Evolutionary conservation across 2,329 filamentous ascomycete species (phyloP), one percentile per base, ranked within the genome.

Genomic region (Juglanconis sp.): DNA sequence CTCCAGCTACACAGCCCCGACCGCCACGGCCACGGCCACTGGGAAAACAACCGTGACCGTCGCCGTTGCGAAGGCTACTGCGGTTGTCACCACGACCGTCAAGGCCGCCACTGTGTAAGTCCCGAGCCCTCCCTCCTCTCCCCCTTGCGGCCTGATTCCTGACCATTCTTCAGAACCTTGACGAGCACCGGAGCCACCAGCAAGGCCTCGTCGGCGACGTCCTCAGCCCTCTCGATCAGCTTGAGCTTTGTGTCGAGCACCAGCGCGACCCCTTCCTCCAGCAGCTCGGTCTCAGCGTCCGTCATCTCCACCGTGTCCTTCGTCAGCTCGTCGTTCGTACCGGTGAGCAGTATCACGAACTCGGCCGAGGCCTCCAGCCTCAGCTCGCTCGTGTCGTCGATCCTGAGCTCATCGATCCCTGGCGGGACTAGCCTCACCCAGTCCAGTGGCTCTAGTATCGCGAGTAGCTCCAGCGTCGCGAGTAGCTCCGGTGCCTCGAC

Each of bases 251-350:
- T 57, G 15, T 42, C 47, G 4, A 52, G 35, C 47, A 56, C 32
- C 1, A 55, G 46, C 1, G 5, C 34, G 4, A 5, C 47, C 5
- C 17, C 17, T 3, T 47, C 56, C 10, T 6, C 54, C 38, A 48
- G n/a, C n/a, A 53, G 15, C 24, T 44, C 50, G 36, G 56, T 32
- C 10, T 52, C 56, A 2, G 24, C 51, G 11, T 42, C 56, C 2
- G 40, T 59, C 38, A 50, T 59, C n/a, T 47, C 56, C 5, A 51
- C 51, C 2, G 56, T 59, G 15, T 17, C 31, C 8, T 35, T 48
- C 38, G 51, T 53, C 32, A 59, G 60, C 56, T 62, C 56, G 10
- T 44, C 56, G 2, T 55, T 59, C 17, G 52, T 62, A 38, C 60
- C 60, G 10, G 51, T 55, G 10, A 59, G 51, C 56, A 47, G 46